These are phyloP conservation scores for Tillandsia fasciculata DNA, from an alignment of 176 grass and related monocot species.

Conservation along the genomic window DNA sequence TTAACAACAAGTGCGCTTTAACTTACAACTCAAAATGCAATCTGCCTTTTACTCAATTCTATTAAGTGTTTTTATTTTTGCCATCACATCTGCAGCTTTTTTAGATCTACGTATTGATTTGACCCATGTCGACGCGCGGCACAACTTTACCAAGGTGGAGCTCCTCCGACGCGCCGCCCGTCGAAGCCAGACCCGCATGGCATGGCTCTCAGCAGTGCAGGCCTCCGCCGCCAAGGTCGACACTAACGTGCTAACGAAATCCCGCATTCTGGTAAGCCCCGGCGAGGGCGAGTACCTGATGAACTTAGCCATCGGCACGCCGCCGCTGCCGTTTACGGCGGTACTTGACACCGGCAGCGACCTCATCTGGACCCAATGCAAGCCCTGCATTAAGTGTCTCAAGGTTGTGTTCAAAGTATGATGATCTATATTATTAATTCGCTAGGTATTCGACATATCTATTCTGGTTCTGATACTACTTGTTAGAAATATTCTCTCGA, in stretches of 20 bases:
- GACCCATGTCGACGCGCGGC: slow-evolving; percentile 36
- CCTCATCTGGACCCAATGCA: slow-evolving; percentile 27
- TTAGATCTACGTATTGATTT: slow-evolving; percentile 24
- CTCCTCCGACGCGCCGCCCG: slow-evolving; percentile 33
- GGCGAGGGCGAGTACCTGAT: slow-evolving; percentile 44
- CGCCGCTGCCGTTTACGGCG: slow-evolving; percentile 27
- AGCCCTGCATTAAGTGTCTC: slow-evolving; percentile 44
- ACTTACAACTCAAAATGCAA: slow-evolving; percentile 10
- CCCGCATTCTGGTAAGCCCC: slow-evolving; percentile 16
- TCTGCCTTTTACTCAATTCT: neutral
- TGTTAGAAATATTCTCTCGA: too few species aligned
- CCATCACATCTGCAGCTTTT: neutral
- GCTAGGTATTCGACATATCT: too few species aligned
- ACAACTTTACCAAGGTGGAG: slow-evolving; percentile 30
- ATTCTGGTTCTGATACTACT: too few species aligned
- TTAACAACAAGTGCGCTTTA: too few species aligned
- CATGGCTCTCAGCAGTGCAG: slow-evolving; percentile 26
- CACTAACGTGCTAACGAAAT: neutral
- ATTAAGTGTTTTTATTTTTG: neutral
- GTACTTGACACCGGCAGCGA: slow-evolving; percentile 10
- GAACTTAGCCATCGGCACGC: slow-evolving; percentile 52
- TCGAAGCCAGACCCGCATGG: slow-evolving; percentile 36
- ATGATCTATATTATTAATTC: too few species aligned
- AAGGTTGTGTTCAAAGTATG: too few species aligned
- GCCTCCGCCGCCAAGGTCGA: neutral